A percentile compares a stretch with the other conserved stretches of the same genome.
phyloP scores from a whole-genome alignment of 2,329 filamentous ascomycete genomes.

The Aspergillus sp. region DNA sequence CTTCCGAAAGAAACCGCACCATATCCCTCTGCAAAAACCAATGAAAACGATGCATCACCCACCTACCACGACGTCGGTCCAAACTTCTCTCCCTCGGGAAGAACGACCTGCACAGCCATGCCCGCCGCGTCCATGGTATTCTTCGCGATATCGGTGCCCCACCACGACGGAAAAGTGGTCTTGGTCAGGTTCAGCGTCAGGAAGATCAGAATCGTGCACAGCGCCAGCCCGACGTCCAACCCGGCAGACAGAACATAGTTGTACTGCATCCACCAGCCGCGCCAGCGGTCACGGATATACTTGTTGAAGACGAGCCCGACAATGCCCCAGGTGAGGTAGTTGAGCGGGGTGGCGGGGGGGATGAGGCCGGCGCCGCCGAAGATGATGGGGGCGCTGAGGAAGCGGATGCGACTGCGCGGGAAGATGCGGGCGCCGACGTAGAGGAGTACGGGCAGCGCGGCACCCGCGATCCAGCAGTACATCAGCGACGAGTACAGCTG shows the following conservation, averaged over 20 bases:
- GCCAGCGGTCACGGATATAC: conserved; percentile 62
- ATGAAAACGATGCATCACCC: background rate
- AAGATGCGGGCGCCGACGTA: conserved; percentile 61
- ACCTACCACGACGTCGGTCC: conserved; percentile 48
- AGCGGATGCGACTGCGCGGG: conserved; percentile 56
- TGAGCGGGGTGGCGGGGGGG: conserved; percentile 69
- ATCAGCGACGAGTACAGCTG: conserved; percentile 64
- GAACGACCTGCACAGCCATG: conserved; percentile 56
- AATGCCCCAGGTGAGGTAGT: conserved; percentile 68
- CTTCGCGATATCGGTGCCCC: conserved; percentile 62
- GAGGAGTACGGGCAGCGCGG: conserved; percentile 60
- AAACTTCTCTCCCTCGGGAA: conserved; percentile 59
- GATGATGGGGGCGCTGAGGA: conserved; percentile 66
- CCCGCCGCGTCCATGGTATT: conserved; percentile 62
- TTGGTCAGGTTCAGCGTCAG: conserved; percentile 64
- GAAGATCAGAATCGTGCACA: conserved; percentile 69
- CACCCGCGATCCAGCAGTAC: conserved; percentile 71
- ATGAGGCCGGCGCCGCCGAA: conserved; percentile 64
- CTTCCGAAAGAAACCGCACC: too few relatives aligned
- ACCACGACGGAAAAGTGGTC: conserved; percentile 60
- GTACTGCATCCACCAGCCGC: conserved; percentile 75
- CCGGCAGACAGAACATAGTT: conserved; percentile 74
- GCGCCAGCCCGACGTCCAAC: conserved; percentile 65
- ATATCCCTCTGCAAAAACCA: too few relatives aligned
- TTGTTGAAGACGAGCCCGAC: conserved; percentile 69